These are phyloP conservation scores for Gyrodon tennesseensis DNA, from an alignment of 1,284 basidiomycete genomes.

Conservation along the genomic window DNA sequence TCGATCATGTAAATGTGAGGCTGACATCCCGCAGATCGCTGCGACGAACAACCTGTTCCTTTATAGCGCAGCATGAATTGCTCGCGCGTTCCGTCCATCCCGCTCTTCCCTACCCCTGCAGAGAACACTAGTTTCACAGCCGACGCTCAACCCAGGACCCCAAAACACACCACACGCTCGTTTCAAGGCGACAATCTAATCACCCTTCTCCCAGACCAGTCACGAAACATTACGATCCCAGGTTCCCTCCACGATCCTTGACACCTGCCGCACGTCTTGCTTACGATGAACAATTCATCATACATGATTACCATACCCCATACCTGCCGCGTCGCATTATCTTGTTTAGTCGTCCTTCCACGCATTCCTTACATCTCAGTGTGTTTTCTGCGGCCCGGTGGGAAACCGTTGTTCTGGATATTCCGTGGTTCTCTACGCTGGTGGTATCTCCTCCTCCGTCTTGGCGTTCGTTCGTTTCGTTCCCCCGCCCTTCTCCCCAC, in stretches of 20 bases:
- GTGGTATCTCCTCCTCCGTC: constrained; percentile 23
- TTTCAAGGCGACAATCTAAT: constrained; percentile 41
- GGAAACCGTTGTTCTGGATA: constrained; percentile 31
- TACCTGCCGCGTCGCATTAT: constrained; percentile 38
- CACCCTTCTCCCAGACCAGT: constrained; percentile 22
- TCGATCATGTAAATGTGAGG: not conserved
- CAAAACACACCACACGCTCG: constrained; percentile 31
- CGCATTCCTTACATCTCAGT: constrained; percentile 34
- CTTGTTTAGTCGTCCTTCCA: constrained; percentile 39
- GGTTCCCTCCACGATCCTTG: constrained; percentile 21
- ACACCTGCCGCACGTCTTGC: constrained; percentile 37
- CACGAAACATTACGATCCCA: constrained; percentile 36
- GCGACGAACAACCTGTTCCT: constrained; percentile 94
- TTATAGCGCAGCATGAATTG: constrained; percentile 74
- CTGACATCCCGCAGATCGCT: constrained; percentile 64
- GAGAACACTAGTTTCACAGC: constrained; percentile 26
- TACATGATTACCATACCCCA: constrained; percentile 41
- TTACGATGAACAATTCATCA: constrained; percentile 38
- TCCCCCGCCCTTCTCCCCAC: constrained; percentile 5
- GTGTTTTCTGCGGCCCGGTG: constrained; percentile 36
- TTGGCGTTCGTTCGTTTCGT: constrained; percentile 27
- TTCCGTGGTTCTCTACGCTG: constrained; percentile 29
- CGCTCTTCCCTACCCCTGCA: constrained; percentile 7
- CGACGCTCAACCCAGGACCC: constrained; percentile 21
- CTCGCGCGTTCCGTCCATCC: constrained; percentile 8